Conservation (phyloP, 2,329 filamentous ascomycete species). For the Nigrospora oryzae region DNA sequence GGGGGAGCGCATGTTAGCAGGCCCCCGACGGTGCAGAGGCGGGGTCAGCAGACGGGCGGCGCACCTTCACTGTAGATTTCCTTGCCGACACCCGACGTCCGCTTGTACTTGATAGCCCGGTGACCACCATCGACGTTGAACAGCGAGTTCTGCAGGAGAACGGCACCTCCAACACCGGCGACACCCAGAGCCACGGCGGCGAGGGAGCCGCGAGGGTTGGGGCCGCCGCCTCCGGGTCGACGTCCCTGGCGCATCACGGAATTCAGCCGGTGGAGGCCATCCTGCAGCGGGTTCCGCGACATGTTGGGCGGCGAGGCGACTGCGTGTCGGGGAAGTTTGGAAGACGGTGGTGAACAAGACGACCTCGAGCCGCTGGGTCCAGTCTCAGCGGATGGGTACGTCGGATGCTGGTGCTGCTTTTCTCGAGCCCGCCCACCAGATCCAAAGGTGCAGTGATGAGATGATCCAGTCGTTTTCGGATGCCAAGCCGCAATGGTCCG, state of each 20-base stretch:
- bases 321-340: too few relatives aligned
- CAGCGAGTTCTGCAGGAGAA: constrained; percentile 50
- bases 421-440: too few relatives aligned
- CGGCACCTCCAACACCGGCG: constrained; percentile 35
- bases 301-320: constrained; percentile 10
- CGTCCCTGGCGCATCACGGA: constrained; percentile 18
- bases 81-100: constrained; percentile 84
- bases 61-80: constrained; percentile 93
- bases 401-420: not conserved
- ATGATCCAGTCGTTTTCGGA: too few relatives aligned
- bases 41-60: constrained; percentile 4
- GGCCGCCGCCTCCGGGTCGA: constrained; percentile 19
- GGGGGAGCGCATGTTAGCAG: not conserved
- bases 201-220: constrained; percentile 31
- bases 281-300: constrained; percentile 21
- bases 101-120: constrained; percentile 96
- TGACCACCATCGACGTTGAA: constrained; percentile 96
- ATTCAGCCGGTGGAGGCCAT: constrained; percentile 15
- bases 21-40: constrained; percentile 2
- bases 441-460: too few relatives aligned
- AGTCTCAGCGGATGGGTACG: not conserved
- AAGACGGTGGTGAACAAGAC: too few relatives aligned
- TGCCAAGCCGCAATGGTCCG: too few relatives aligned
- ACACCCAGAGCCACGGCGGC: constrained; percentile 30
- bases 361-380: not conserved